Percentiles rank a stretch among this genome's conserved stretches.
Conservation (phyloP, 2,329 filamentous ascomycete genomes). For the Metarhizium humberi region DNA sequence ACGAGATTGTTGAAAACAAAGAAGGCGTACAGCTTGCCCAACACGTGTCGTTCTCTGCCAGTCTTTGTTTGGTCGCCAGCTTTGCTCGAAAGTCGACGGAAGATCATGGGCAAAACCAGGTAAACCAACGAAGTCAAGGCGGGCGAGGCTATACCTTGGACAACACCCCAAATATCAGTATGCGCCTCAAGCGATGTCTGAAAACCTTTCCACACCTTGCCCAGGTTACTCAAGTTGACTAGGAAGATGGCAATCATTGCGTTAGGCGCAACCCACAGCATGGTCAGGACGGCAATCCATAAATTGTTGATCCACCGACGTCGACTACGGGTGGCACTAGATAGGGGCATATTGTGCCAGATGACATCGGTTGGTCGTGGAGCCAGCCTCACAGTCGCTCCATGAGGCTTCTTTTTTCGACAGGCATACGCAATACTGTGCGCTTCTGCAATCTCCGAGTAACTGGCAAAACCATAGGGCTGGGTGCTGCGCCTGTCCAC, state of each 20-base stretch:
- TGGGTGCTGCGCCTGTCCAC: constrained; percentile 84
- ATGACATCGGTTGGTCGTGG: constrained; percentile 87
- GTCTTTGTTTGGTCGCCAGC: constrained; percentile 90
- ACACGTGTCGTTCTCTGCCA: constrained; percentile 81
- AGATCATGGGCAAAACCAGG: constrained; percentile 79
- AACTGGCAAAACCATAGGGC: constrained; percentile 91
- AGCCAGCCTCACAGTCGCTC: constrained; percentile 68
- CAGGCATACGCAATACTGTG: constrained; percentile 78
- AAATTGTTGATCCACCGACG: constrained; percentile 71
- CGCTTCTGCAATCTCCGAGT: constrained; percentile 77
- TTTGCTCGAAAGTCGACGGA: constrained; percentile 73
- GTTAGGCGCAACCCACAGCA: constrained; percentile 87
- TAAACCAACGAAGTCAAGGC: constrained; percentile 83
- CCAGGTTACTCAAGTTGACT: constrained; percentile 75
- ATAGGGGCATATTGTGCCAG: constrained; percentile 84
- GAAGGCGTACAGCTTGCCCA: constrained; percentile 85
- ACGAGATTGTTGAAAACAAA: constrained; percentile 97
- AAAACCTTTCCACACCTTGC: constrained; percentile 70
- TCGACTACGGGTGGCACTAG: constrained; percentile 57
- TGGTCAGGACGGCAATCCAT: constrained; percentile 72
- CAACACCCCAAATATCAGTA: constrained; percentile 66
- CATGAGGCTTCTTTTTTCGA: constrained; percentile 71
- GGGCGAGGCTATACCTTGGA: constrained; percentile 87
- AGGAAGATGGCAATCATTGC: constrained; percentile 90
- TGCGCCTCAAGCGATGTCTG: constrained; percentile 51